Evolutionary conservation across 148 eudicot species (phyloP), one percentile per base, ranked within the genome.

Genomic region (Rhododendron mucronatum): DNA sequence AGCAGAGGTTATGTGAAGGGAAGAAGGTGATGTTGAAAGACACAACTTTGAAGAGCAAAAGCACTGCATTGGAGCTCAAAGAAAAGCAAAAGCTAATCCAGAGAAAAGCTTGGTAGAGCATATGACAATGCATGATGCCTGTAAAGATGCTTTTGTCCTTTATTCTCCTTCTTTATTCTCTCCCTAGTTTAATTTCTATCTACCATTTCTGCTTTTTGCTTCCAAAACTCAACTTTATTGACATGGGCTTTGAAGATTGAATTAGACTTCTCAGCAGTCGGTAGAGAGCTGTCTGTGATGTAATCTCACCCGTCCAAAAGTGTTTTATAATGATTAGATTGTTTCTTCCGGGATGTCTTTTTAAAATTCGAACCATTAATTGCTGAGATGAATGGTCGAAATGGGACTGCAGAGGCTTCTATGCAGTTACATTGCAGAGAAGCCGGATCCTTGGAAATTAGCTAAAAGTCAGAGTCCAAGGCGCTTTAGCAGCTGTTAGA

Each of bases 141-240:
- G 57, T 71, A 71, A 83, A 83, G 85, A 83, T 69, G 78, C 85
- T 71, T 83, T 71, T 71, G 41, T 26, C 39, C 85, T 83, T 69
- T 71, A 83, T 83, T 47, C 85, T 69, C 16, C 37, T 18, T 47
- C 85, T 83, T 83, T 83, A 69, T 83, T 83, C 44, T 47, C 35
- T 37, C 4, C 28, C 48, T 48, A 9, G 35, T n/a, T 71, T 45
- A 26, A 47, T 71, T 83, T 48, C 63, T 15, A 26, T 28, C 47
- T 65, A 18, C 63, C 26, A 26, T 18, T 16, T 8, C 63, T 48
- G 53, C 77, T 71, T 83, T 71, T 79, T 69, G 37, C 85, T 10
- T 47, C 63, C 74, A 83, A 48, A 83, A 71, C 45, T 83, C 4
- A 69, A 47, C 78, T 47, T 71, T 69, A 28, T 11, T 18, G 61